A percentile compares a stretch with the other conserved stretches of the same genome.
phyloP scores from a whole-genome alignment of 768 basidiomycete species.

The Termitomyces sp. region DNA sequence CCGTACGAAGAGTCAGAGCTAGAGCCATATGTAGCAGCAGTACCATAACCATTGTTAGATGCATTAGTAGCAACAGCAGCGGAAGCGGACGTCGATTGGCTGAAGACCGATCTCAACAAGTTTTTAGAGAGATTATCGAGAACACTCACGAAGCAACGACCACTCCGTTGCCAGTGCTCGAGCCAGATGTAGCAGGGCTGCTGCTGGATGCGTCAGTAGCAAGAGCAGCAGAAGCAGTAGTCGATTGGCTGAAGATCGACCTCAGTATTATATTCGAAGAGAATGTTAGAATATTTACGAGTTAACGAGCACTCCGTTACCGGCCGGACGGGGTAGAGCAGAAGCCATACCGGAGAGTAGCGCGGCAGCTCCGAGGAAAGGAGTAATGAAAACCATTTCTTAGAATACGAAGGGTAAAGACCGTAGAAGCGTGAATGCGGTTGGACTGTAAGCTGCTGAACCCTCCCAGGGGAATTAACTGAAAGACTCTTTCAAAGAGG shows the following conservation, averaged over 20 bases:
- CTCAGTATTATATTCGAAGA: background rate
- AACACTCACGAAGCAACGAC: no score
- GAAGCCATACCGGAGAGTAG: conserved; percentile 48
- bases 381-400: conserved; percentile 60
- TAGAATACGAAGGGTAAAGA: conserved; percentile 28
- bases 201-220: background rate
- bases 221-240: background rate
- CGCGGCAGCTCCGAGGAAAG: conserved; percentile 50
- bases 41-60: conserved; percentile 8
- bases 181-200: conserved; percentile 9
- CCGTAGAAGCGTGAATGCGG: conserved; percentile 43
- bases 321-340: conserved; percentile 42
- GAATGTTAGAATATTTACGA: conserved; percentile 24
- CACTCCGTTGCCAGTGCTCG: conserved; percentile 22
- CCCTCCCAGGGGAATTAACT: conserved; percentile 63
- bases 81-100: conserved; percentile 1
- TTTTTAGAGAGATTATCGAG: no score
- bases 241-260: conserved; percentile 1
- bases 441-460: conserved; percentile 37
- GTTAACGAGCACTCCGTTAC: conserved; percentile 27
- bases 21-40: conserved; percentile 9
- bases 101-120: background rate
- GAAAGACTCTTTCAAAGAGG: conserved; percentile 70
- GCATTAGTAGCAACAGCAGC: background rate
- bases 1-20: conserved; percentile 18